Evolutionary conservation across 2,329 filamentous ascomycete genomes (phyloP).

Genomic region (Talaromyces sp.): DNA sequence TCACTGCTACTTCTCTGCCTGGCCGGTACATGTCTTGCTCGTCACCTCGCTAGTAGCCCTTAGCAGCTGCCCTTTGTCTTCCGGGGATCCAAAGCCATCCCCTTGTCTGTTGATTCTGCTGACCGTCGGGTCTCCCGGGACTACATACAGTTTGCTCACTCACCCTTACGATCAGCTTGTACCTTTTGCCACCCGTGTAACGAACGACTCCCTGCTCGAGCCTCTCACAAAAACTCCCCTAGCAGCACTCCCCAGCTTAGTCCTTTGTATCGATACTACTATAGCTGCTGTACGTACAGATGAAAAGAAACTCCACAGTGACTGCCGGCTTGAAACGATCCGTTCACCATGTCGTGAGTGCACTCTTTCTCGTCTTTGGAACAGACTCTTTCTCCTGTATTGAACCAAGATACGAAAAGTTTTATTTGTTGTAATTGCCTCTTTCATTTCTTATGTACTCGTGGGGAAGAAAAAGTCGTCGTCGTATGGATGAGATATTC

Average conservation of each 20-base stretch:
- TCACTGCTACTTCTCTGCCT: not conserved
- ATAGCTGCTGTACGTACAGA: slow-evolving; percentile 16
- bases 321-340: not conserved
- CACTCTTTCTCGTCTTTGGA: slow-evolving; percentile 2
- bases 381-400: not conserved
- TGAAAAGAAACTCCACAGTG: not conserved
- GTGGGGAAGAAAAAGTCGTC: not conserved
- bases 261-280: slow-evolving; percentile 13
- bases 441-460: not conserved
- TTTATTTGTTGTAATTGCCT: not conserved
- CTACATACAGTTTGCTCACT: not conserved
- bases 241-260: not conserved
- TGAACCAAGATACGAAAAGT: not conserved
- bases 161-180: slow-evolving; percentile 2
- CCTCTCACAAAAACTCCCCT: slow-evolving; percentile 1
- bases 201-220: slow-evolving; percentile 3
- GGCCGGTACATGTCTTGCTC: not conserved
- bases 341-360: slow-evolving; percentile 38
- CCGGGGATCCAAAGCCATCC: not conserved
- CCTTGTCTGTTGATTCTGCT: not conserved
- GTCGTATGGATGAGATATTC: not conserved
- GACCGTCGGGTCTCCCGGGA: not conserved
- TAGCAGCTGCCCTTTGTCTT: not conserved
- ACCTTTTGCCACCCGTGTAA: slow-evolving; percentile 4
- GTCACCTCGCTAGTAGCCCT: not conserved